Evolutionary conservation across 306 rosid genomes (phyloP), one percentile per base, ranked within the genome.

Genomic region (Hippophae tibetana): DNA sequence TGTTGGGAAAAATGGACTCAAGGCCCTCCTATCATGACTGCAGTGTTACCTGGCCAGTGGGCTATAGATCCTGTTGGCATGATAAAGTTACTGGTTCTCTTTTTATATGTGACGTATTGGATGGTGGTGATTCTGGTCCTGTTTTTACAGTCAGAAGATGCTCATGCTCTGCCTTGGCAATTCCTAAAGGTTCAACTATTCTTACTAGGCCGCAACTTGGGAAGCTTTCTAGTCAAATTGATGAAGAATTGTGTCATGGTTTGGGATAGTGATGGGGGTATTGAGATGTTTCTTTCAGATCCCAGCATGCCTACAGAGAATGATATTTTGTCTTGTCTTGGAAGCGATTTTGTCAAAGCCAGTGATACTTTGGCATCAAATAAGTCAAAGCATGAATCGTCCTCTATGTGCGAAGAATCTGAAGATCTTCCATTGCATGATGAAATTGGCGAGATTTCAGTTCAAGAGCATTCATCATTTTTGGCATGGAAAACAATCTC

Each of bases 61-160:
- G 99, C 64, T 88, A 74, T 71, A 84, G 63, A 79, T 86, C 94
- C 54, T 84, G 86, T 69, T 93, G 97, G 99, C 99, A 93, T 69
- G 99, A 93, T 76, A 84, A 58, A 69, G 70, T 89, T 69, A 88
- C 99, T 45, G 90, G 95, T 47, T 93, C 99, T 61, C 72, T 88
- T 62, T 93, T 88, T 68, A 71, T 80, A 49, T 81, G 76, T 71
- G 94, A 93, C 72, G 81, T 93, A 69, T 70, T 79, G 65, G 89
- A 89, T 57, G 99, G 97, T 51, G 97, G 95, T 68, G 90, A 84
- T 70, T 73, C 84, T 79, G 99, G 99, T 51, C 99, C 99, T 66
- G 52, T 75, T 69, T 93, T 88, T 72, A 89, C 69, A 78, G 76
- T 93, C 72, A 81, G 66, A 66, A 80, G 99, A 78, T 62, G 78